These are phyloP conservation scores for Candida michaelii DNA, from an alignment of 805 yeast species.

Conservation along the genomic window DNA sequence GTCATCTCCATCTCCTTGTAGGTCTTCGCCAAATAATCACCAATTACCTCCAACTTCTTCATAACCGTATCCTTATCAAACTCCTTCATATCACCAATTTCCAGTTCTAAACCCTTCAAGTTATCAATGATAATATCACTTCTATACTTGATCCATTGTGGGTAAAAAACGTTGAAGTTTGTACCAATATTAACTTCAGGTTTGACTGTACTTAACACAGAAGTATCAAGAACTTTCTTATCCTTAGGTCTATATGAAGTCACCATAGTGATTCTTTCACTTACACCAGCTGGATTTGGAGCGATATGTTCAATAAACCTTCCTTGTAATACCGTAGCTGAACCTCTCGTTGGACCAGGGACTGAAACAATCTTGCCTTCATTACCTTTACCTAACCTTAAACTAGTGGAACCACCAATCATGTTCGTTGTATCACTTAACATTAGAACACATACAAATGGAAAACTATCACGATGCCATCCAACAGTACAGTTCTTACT, in stretches of 20 bases:
- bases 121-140: conserved; percentile 25
- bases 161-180: conserved; percentile 33
- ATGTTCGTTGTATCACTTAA: conserved; percentile 55
- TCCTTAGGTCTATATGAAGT: conserved; percentile 38
- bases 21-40: conserved; percentile 23
- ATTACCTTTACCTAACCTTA: conserved; percentile 43
- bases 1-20: conserved; percentile 28
- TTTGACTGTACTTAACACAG: conserved; percentile 37
- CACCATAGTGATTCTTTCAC: conserved; percentile 43
- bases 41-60: conserved; percentile 22
- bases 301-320: conserved; percentile 43
- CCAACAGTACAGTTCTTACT: conserved; percentile 39
- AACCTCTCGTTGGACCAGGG: conserved; percentile 34
- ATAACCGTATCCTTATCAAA: conserved; percentile 29
- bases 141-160: conserved; percentile 37
- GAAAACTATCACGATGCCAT: conserved; percentile 66
- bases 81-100: conserved; percentile 11
- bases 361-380: conserved; percentile 19
- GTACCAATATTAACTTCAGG: conserved; percentile 40
- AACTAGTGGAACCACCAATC: conserved; percentile 62
- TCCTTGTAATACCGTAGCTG: conserved; percentile 41
- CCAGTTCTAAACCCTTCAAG: conserved; percentile 21
- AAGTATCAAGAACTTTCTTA: conserved; percentile 26
- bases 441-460: conserved; percentile 70
- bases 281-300: conserved; percentile 29